Base-by-base conservation (phyloP, 2,329 filamentous ascomycete species). In the Ophiostoma triangulosporum region DNA sequence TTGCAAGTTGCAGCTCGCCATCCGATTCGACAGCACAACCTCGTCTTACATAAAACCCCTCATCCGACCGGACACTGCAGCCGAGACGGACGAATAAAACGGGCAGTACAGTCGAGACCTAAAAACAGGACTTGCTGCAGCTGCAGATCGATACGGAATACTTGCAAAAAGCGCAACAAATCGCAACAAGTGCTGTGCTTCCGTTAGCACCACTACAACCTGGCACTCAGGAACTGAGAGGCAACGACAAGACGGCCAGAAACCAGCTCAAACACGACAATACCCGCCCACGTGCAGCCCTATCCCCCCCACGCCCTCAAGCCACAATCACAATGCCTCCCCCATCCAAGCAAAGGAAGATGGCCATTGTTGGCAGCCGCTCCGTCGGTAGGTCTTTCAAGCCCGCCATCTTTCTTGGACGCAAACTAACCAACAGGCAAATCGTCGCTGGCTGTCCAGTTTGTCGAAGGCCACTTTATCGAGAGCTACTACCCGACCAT, bases 401-500 rank as follows among this genome's bases (percentile, higher is more conserved):
- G n/a, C n/a, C n/a, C n/a, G n/a, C n/a, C n/a, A n/a, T 9, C 48
- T 52, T 35, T 36, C 33, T 22, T 29, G 6, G 14, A 4, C 2
- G 6, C 12, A 12, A 20, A 27, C 51, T 38, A 22, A 14, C 48
- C 9, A 9, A 8, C 63, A 97, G 93, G 93, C 69, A 98, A 98
- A 76, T 96, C 89, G 22, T 97, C 91, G 53, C 81, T 98, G 60
- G 95, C 93, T 12, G 93, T 97, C 48, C 91, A 91, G 66, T 97
- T 93, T 65, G 91, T 96, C 65, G 93, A 98, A 67, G 89, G 89
- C 58, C 90, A 95, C 71, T 98, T 98, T 66, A 91, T 98, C 65
- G 93, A 98, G 69, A 94, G 87, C 69, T 98, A 98, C 72, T 98
- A 98, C 69, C 93, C 93, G 33, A 98, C 93, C 38, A 97, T 98